Evolutionary conservation across 495 filamentous ascomycete species (phyloP), one percentile per base, ranked within the genome.

Genomic region (Hypoxylon cercidicola): DNA sequence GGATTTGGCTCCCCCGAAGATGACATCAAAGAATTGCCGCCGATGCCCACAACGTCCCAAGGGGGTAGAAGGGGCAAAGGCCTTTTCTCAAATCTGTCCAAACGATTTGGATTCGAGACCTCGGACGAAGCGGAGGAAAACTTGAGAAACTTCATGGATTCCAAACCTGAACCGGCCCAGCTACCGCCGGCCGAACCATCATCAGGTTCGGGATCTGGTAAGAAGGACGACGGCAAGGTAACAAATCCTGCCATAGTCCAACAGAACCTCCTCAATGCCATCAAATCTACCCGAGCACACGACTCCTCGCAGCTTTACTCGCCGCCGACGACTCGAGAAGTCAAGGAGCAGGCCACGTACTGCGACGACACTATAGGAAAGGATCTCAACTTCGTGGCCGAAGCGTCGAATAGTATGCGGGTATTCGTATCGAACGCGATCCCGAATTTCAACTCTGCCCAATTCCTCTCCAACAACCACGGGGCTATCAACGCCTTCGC

Each of bases 341-440:
- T 98, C 65, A 90, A 90, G 66, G 93, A 97, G 74, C 89, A 90
- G 49, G 85, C 88, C 45, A 90, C 91, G 0, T 98, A 97, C 79
- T 99, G 95, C 74, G 94, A 97, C 76, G 78, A 88, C 56, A 89
- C 81, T 43, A 88, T 90, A 16, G 88, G 85, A n/a, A 88, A 93
- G 52, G 89, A 98, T 75, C 85, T 99, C 35, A 79, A 80, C 30
- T 90, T 90, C 72, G 82, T 88, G 44, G 91, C 89, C 20, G 88
- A 89, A 10, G 85, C 90, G 0, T 81, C 87, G 13, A 85, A 85
- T 25, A 86, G 89, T 1, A 87, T 94, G 74, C 87, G 88, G 18
- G 82, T 97, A 23, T 92, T 92, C 74, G 74, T 93, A 34, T 77
- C 83, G n/a, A 84, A 80, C 45, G 68, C 80, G 13, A 65, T 88